phyloP scores from a whole-genome alignment of 1,284 basidiomycete genomes.

The Ustilago sp. region DNA sequence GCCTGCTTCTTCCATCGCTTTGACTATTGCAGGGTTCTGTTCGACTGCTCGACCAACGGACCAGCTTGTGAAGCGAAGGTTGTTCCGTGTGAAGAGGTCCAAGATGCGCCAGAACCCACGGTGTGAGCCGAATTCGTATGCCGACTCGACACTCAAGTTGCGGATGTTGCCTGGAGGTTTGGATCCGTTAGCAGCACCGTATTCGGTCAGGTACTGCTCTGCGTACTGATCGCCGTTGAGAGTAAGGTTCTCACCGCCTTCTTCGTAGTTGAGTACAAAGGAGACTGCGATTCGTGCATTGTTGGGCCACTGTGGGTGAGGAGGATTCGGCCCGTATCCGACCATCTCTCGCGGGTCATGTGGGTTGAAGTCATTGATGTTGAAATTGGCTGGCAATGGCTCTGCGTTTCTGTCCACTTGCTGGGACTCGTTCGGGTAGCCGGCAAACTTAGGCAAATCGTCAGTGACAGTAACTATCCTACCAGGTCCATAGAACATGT shows the following conservation, averaged over 20 bases:
- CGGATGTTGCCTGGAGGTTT: constrained; percentile 53
- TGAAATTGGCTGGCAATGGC: constrained; percentile 31
- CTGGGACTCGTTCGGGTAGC: constrained; percentile 39
- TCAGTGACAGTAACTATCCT: constrained; percentile 34
- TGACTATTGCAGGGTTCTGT: constrained; percentile 67
- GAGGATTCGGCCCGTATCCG: constrained; percentile 69
- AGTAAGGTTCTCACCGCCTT: constrained; percentile 69
- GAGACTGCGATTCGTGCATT: constrained; percentile 69
- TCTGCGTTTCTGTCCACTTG: constrained; percentile 36
- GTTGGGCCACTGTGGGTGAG: constrained; percentile 70
- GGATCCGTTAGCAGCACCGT: constrained; percentile 56
- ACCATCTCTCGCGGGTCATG: constrained; percentile 60
- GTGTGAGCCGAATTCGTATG: constrained; percentile 70
- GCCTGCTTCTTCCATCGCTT: constrained; percentile 65
- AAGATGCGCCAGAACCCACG: constrained; percentile 70
- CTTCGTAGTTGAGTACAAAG: constrained; percentile 71
- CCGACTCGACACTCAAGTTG: constrained; percentile 69
- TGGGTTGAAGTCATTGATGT: constrained; percentile 30
- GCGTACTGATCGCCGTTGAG: constrained; percentile 66
- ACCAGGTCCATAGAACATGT: constrained; percentile 49
- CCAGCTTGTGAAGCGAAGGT: constrained; percentile 67
- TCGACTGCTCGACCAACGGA: constrained; percentile 69
- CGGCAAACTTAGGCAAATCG: constrained; percentile 40
- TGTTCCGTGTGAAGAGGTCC: constrained; percentile 67
- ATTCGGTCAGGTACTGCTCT: constrained; percentile 69